Percentiles rank a stretch among this genome's conserved stretches.
These are phyloP conservation scores for Linnemannia hyalina DNA, from an alignment of 192 early-diverging fungal genomes.

Conservation along the genomic window DNA sequence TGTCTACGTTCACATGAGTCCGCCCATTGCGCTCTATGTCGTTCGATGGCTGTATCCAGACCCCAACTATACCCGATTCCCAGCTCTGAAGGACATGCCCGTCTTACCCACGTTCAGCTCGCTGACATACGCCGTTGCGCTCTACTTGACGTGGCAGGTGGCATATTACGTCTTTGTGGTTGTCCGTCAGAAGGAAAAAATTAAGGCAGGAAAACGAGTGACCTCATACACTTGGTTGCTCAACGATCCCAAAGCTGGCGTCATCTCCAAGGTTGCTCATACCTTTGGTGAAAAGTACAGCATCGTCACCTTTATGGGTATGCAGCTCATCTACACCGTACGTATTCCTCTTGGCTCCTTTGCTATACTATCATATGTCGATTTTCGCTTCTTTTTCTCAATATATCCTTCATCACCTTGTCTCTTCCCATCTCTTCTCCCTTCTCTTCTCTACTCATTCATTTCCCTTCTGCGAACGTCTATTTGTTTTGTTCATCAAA, in stretches of 20 bases:
- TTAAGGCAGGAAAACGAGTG: constrained; percentile 56
- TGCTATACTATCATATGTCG: not conserved
- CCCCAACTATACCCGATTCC: constrained; percentile 53
- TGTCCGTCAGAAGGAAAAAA: constrained; percentile 39
- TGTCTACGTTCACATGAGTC: constrained; percentile 74
- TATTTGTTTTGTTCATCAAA: too few relatives aligned
- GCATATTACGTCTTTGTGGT: constrained; percentile 50
- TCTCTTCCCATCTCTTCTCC: not conserved
- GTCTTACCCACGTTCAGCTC: constrained; percentile 32
- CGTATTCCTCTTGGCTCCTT: not conserved
- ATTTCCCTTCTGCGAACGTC: too few relatives aligned
- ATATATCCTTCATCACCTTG: too few relatives aligned
- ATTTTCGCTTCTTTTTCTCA: too few relatives aligned
- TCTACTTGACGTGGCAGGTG: constrained; percentile 51
- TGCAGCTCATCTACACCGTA: constrained; percentile 69
- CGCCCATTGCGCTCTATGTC: constrained; percentile 67
- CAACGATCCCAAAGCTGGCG: constrained; percentile 56
- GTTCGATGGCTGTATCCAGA: constrained; percentile 71
- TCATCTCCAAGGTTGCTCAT: constrained; percentile 59
- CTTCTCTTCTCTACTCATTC: not conserved
- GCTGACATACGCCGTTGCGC: constrained; percentile 25
- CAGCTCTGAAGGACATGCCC: constrained; percentile 60
- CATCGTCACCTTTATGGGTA: constrained; percentile 69
- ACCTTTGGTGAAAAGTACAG: constrained; percentile 66
- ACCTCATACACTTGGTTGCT: constrained; percentile 76